phyloP scores from a whole-genome alignment of 495 filamentous ascomycete genomes.

The Tuber borchii region DNA sequence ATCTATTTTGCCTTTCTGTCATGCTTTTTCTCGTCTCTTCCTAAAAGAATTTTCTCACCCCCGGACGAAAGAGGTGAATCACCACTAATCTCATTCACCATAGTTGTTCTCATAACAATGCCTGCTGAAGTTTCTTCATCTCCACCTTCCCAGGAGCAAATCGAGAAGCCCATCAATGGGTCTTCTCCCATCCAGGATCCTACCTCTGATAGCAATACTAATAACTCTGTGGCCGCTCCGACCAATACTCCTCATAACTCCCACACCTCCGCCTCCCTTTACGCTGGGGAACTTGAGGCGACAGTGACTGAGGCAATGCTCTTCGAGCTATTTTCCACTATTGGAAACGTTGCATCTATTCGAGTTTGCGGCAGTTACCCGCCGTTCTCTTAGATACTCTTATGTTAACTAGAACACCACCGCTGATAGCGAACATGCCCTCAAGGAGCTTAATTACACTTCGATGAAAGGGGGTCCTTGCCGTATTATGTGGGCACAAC shows the following conservation, averaged over 20 bases:
- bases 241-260: slow-evolving; percentile 62
- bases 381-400: slow-evolving; percentile 96
- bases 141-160: slow-evolving; percentile 60
- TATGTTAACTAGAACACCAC: slow-evolving; percentile 99
- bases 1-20: slow-evolving; percentile 16
- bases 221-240: slow-evolving; percentile 58
- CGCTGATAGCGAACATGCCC: slow-evolving; percentile 88
- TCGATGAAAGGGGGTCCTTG: slow-evolving; percentile 97
- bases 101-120: slow-evolving; percentile 46
- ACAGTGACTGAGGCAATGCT: slow-evolving; percentile 99
- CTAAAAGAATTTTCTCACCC: slow-evolving; percentile 20
- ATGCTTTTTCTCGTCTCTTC: slow-evolving; percentile 7
- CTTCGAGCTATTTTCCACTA: slow-evolving; percentile 99
- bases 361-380: slow-evolving; percentile 97
- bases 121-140: slow-evolving; percentile 56
- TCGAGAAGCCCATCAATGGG: slow-evolving; percentile 52
- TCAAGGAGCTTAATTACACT: slow-evolving; percentile 99
- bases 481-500: slow-evolving; percentile 99
- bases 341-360: slow-evolving; percentile 97
- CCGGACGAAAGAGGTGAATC: slow-evolving; percentile 9
- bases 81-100: slow-evolving; percentile 2
- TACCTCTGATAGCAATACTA: slow-evolving; percentile 56
- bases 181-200: slow-evolving; percentile 45
- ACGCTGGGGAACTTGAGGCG: slow-evolving; percentile 95
- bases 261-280: slow-evolving; percentile 91